Conservation (phyloP, 2,329 filamentous ascomycete species). For the Ascochyta rabiei region DNA sequence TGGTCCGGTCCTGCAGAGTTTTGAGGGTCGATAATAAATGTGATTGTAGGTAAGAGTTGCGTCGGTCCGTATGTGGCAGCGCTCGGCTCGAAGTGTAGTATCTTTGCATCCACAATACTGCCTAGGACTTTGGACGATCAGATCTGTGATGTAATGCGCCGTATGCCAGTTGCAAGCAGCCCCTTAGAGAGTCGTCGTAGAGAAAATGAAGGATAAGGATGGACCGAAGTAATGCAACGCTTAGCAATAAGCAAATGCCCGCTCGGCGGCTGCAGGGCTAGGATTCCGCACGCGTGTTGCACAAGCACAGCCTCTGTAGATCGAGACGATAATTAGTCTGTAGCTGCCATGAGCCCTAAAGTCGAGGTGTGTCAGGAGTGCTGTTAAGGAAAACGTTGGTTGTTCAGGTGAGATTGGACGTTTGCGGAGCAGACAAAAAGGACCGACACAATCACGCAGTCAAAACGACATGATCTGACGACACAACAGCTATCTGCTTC, state of each 20-base stretch:
- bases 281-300: background rate
- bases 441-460: background rate
- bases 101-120: background rate
- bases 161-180: background rate
- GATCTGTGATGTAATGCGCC: background rate
- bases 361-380: background rate
- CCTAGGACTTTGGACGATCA: background rate
- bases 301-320: conserved; percentile 3
- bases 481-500: background rate
- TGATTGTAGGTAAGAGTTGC: background rate
- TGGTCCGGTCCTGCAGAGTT: no score
- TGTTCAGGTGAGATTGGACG: background rate
- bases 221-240: conserved; percentile 12
- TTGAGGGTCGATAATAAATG: background rate
- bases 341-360: background rate
- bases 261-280: background rate
- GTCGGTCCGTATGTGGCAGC: background rate
- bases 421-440: background rate
- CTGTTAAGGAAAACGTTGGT: background rate
- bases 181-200: background rate
- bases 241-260: conserved; percentile 12
- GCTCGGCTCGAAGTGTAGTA: background rate
- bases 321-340: background rate
- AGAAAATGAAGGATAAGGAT: background rate
- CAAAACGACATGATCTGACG: background rate